Conservation (phyloP, 164 flowering plant genomes). For the Stephania cephalantha region DNA sequence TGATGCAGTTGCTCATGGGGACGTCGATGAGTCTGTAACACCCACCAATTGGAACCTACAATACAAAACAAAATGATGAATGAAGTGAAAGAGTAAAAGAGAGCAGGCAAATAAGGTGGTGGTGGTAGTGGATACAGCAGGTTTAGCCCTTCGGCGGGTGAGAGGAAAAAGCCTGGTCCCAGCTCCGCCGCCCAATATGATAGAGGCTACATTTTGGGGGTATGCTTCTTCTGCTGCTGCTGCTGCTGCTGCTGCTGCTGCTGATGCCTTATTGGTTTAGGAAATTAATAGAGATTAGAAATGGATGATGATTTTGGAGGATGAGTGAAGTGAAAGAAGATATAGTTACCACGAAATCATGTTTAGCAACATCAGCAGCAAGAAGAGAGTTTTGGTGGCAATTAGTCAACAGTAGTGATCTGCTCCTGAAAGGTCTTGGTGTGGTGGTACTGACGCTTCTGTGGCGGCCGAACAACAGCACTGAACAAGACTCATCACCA, state of each 20-base stretch:
- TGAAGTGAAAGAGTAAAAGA: background rate
- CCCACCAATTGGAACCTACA: constrained; percentile 90
- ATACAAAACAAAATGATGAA: background rate
- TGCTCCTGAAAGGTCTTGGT: background rate
- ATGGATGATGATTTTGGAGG: no score
- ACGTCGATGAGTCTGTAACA: constrained; percentile 92
- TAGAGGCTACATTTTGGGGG: constrained; percentile 71
- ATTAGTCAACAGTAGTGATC: background rate
- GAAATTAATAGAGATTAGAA: no score
- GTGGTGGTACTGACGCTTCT: background rate
- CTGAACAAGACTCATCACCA: background rate
- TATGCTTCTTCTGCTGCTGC: constrained; percentile 26
- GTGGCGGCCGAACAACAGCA: constrained; percentile 17
- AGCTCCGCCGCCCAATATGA: constrained; percentile 85
- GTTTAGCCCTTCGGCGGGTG: constrained; percentile 69
- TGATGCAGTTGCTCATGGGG: constrained; percentile 97
- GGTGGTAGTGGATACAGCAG: constrained; percentile 53
- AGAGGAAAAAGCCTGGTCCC: constrained; percentile 82
- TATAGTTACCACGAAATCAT: constrained; percentile 22
- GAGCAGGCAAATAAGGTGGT: no score
- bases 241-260: no score
- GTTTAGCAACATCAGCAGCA: constrained; percentile 25
- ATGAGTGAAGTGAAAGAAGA: no score
- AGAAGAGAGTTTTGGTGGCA: background rate
- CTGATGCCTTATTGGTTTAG: no score